These are phyloP conservation scores for Phytophthora constricta DNA, from an alignment of 352 stramenopile species.

Conservation along the genomic window DNA sequence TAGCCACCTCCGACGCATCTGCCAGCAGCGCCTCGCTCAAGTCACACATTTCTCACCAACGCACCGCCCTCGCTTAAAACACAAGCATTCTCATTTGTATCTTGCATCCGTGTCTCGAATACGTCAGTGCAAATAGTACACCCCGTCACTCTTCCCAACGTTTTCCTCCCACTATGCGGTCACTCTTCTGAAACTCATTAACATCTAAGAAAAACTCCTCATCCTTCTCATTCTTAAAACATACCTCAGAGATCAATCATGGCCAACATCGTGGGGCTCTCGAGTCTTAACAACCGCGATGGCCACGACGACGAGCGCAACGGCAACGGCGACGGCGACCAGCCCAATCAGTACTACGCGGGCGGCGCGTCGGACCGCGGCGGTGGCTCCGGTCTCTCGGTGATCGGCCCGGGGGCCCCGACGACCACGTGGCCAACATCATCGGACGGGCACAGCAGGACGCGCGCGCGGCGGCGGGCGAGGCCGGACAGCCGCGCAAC, in stretches of 20 bases:
- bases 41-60: constrained; percentile 66
- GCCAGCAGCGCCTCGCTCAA: constrained; percentile 58
- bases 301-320: constrained; percentile 44
- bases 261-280: constrained; percentile 85
- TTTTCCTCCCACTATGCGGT: not conserved
- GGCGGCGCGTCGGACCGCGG: constrained; percentile 69
- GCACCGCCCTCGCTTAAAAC: constrained; percentile 62
- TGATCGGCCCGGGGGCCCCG: constrained; percentile 64
- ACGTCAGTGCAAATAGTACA: no score
- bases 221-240: not conserved
- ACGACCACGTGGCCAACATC: constrained; percentile 82
- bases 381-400: constrained; percentile 78
- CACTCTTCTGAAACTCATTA: not conserved
- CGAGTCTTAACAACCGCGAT: constrained; percentile 61
- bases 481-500: constrained; percentile 47
- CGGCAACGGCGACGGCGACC: constrained; percentile 34
- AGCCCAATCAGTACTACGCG: constrained; percentile 78
- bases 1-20: constrained; percentile 56
- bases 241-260: constrained; percentile 31
- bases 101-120: not conserved
- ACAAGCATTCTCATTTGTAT: not conserved
- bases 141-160: not conserved
- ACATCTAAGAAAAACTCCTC: not conserved
- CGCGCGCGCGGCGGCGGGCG: constrained; percentile 37
- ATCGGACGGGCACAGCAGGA: constrained; percentile 83